Conservation (phyloP, 148 eudicot species). For the Vaccinium myrtillus region DNA sequence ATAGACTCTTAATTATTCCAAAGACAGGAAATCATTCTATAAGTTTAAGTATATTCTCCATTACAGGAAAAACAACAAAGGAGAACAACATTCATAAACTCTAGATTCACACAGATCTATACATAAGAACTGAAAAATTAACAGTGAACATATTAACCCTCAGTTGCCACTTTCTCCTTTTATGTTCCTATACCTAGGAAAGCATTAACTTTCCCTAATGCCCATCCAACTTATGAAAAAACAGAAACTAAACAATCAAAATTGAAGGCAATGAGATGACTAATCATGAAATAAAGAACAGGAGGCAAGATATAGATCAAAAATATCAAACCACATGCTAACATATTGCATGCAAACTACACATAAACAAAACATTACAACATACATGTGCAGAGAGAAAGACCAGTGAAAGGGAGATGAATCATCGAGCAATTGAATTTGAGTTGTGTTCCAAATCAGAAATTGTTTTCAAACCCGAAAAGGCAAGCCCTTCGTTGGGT, state of each 20-base stretch:
- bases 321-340: not conserved
- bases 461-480: not conserved
- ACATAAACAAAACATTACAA: not conserved
- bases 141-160: not conserved
- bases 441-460: not conserved
- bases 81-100: not conserved
- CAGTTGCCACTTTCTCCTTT: not conserved
- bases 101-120: slow-evolving; percentile 6
- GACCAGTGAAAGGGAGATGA: not conserved
- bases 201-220: not conserved
- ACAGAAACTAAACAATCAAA: not conserved
- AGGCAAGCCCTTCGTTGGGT: not conserved
- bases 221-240: not conserved
- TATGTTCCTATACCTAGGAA: not conserved
- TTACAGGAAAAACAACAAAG: not conserved
- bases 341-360: not conserved
- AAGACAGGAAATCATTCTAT: not conserved
- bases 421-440: not conserved
- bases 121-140: not conserved
- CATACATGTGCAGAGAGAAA: not conserved
- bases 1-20: not conserved
- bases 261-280: not conserved
- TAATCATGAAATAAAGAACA: not conserved
- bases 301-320: not conserved
- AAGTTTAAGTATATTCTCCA: not conserved